Percentiles rank a stretch among this genome's conserved stretches.
phyloP scores from a whole-genome alignment of 148 eudicot species.

The Heliamphora exappendiculata region DNA sequence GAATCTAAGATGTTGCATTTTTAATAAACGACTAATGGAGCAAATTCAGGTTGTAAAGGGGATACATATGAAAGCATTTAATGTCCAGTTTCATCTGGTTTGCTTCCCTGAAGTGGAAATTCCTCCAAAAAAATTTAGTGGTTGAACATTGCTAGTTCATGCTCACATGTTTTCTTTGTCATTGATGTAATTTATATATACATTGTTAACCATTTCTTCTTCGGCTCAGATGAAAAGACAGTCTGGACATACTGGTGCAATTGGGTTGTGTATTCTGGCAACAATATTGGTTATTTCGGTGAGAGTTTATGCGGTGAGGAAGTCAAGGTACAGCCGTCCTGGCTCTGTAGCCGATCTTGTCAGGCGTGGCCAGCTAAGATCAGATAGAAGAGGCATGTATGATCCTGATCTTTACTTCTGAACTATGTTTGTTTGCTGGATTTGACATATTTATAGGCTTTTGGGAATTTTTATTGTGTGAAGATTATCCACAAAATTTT shows the following conservation, averaged over 20 bases:
- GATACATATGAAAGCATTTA: background rate
- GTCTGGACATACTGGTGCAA: constrained; percentile 36
- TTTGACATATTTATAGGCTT: background rate
- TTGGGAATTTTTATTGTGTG: background rate
- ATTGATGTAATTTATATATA: background rate
- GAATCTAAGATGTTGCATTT: background rate
- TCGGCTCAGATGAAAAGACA: constrained; percentile 46
- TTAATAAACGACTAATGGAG: background rate
- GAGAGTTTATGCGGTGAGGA: constrained; percentile 43
- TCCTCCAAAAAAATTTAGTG: background rate
- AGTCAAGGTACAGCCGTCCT: constrained; percentile 38
- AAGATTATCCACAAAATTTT: background rate
- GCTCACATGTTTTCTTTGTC: background rate
- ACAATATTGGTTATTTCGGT: constrained; percentile 49
- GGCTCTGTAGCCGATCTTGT: constrained; percentile 99
- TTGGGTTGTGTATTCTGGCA: constrained; percentile 52
- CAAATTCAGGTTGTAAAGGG: background rate
- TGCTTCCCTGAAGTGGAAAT: constrained; percentile 2
- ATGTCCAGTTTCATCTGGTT: background rate
- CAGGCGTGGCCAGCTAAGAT: constrained; percentile 95
- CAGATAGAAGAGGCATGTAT: constrained; percentile 99
- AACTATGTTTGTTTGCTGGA: background rate
- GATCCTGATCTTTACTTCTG: constrained; percentile 30
- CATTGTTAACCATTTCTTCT: background rate
- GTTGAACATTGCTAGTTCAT: background rate